phyloP scores from a whole-genome alignment of 176 grass and related monocot species.

The Carex myosuroides region DNA sequence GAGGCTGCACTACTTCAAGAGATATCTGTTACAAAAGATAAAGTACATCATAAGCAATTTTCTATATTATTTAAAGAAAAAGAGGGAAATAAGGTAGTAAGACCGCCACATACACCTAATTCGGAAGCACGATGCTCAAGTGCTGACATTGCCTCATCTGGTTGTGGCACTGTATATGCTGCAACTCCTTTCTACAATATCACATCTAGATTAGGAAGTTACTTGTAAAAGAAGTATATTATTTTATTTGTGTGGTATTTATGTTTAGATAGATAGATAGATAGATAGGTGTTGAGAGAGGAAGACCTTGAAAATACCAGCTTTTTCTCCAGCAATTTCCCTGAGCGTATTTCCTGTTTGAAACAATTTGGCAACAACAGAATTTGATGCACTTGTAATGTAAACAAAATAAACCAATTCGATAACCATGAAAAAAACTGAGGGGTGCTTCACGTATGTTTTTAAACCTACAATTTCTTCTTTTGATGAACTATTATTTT shows the following conservation, averaged over 20 bases:
- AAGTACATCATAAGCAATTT: conserved; percentile 19
- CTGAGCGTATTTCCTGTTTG: conserved; percentile 64
- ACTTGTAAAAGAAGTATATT: neutral
- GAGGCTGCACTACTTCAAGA: conserved; percentile 58
- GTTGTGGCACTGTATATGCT: conserved; percentile 71
- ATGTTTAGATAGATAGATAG: neutral
- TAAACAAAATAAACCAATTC: neutral
- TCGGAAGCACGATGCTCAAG: conserved; percentile 67
- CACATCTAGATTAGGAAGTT: neutral
- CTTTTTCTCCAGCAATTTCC: conserved; percentile 77
- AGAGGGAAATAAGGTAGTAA: neutral
- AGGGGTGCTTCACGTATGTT: neutral
- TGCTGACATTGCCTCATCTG: conserved; percentile 73
- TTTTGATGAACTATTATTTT: neutral
- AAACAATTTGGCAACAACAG: neutral
- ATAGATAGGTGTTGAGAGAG: neutral
- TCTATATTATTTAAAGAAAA: neutral
- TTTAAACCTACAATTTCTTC: conserved; percentile 8
- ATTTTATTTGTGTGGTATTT: neutral
- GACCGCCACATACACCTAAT: conserved; percentile 59
- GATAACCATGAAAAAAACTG: neutral
- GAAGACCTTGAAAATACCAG: conserved; percentile 75
- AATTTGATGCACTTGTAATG: neutral
- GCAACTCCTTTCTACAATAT: conserved; percentile 56
- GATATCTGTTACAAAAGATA: conserved; percentile 52